Evolutionary conservation across 2,329 filamentous ascomycete genomes (phyloP), one percentile per base, ranked within the genome.

Genomic region (Aspergillus amoenus): DNA sequence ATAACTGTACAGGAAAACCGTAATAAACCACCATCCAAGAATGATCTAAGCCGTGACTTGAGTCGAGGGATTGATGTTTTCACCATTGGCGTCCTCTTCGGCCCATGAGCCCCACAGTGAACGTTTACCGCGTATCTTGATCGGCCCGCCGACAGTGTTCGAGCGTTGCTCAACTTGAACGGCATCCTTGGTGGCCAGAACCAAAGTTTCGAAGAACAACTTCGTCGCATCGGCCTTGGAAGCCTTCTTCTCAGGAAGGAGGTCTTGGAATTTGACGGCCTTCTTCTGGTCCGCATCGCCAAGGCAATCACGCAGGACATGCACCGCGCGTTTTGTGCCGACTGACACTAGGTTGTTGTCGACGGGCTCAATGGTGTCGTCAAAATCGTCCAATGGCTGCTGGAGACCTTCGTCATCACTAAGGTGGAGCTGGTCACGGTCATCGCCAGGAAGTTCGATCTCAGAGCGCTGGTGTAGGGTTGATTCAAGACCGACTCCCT

Each of bases 51-150:
- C 61, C 11, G 56, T 43, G 55, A 68, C 61, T 57, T 74, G 68
- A 22, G 64, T 64, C 51, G 67, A 53, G 55, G 76, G 73, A 55
- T 65, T 66, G 47, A 71, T 72, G 48, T 76, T 69, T 59, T 80
- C 80, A 45, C 79, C 81, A 34, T 76, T 77, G 47, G 80, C 79
- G 49, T 78, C 76, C 58, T 80, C 81, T 80, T 97, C 94, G 0
- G 94, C 94, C 94, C 94, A 99, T 39, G 88, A 87, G 52, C 93
- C 94, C 93, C 94, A 99, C 2, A 99, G 86, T n/a, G 91, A 93
- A 66, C 91, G 85, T 84, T 99, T 99, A 58, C 89, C 92, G 64
- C 91, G 83, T 57, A 99, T 89, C 57, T 88, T 83, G 68, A 99
- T 91, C 13, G 88, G 84, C 3, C 87, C 89, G 49, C 93, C 93